Evolutionary conservation across 1,139 yeast species (phyloP).

Genomic region (Candida glucosophila): DNA sequence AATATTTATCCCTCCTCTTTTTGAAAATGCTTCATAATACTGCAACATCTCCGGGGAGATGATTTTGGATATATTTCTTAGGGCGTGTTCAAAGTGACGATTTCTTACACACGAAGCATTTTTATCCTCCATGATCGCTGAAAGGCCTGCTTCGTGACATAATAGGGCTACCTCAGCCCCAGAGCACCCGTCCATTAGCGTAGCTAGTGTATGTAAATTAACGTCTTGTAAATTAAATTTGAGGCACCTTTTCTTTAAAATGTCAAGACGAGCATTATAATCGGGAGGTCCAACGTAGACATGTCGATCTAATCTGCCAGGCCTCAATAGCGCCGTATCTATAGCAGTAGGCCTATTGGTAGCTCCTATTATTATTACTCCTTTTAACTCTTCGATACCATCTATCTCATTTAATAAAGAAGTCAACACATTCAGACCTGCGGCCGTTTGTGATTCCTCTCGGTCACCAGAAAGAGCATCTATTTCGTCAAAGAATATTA

Average conservation of each 20-base stretch:
- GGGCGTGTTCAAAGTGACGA: conserved; percentile 66
- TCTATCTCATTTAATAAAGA: conserved; percentile 89
- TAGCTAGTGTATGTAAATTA: conserved; percentile 35
- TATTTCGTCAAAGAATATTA: conserved; percentile 88
- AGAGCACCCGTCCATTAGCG: conserved; percentile 86
- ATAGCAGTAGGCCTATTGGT: conserved; percentile 91
- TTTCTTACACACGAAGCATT: conserved; percentile 44
- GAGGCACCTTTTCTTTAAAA: conserved; percentile 56
- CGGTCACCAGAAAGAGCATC: conserved; percentile 84
- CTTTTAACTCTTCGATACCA: conserved; percentile 90
- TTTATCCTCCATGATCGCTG: conserved; percentile 77
- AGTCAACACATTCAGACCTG: conserved; percentile 80
- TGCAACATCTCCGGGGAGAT: conserved; percentile 78
- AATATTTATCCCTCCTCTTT: conserved; percentile 26
- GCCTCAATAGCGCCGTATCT: conserved; percentile 85
- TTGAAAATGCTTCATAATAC: conserved; percentile 63
- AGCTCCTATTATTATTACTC: conserved; percentile 90
- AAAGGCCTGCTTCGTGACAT: conserved; percentile 91
- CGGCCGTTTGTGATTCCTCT: conserved; percentile 51
- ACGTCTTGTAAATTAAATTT: conserved; percentile 43
- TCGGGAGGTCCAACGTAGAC: conserved; percentile 93
- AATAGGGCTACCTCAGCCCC: conserved; percentile 92
- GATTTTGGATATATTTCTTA: conserved; percentile 59
- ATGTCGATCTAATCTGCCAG: conserved; percentile 90
- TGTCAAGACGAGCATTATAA: conserved; percentile 64